Evolutionary conservation across 2,329 filamentous ascomycete genomes (phyloP).

Genomic region (Sclerotinia minor): DNA sequence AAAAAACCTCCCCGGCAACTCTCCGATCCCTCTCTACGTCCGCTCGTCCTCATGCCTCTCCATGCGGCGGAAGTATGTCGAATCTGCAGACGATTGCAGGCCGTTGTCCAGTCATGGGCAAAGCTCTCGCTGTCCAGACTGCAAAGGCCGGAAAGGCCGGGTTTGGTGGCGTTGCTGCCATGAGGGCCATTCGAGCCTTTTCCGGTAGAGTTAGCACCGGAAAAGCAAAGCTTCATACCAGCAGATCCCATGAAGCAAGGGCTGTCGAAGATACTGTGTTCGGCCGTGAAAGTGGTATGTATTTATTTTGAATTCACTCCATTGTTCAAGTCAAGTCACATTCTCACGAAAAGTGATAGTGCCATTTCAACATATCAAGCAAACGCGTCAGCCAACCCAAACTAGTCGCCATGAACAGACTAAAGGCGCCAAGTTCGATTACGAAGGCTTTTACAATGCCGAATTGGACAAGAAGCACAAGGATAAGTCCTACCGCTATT

Average conservation of each 20-base stretch:
- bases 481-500: constrained; percentile 99
- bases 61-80: constrained; percentile 90
- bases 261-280: constrained; percentile 63
- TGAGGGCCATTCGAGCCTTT: constrained; percentile 53
- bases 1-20: constrained; percentile 87
- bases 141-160: constrained; percentile 52
- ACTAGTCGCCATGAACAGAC: constrained; percentile 33
- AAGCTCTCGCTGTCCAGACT: constrained; percentile 87
- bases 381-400: constrained; percentile 33
- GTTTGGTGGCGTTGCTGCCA: constrained; percentile 46
- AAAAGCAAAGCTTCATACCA: constrained; percentile 81
- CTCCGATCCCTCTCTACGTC: constrained; percentile 83
- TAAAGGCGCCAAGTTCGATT: constrained; percentile 71
- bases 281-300: constrained; percentile 54
- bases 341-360: constrained; percentile 36
- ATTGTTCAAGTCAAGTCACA: neutral
- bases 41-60: constrained; percentile 56
- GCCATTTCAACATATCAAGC: constrained; percentile 39
- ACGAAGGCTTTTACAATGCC: constrained; percentile 80
- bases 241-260: constrained; percentile 72
- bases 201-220: constrained; percentile 53
- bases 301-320: neutral
- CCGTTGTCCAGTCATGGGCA: constrained; percentile 98
- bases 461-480: constrained; percentile 99
- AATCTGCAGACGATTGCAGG: constrained; percentile 93